These are phyloP conservation scores for Dothistroma pini DNA, from an alignment of 2,329 filamentous ascomycete species.

Conservation along the genomic window DNA sequence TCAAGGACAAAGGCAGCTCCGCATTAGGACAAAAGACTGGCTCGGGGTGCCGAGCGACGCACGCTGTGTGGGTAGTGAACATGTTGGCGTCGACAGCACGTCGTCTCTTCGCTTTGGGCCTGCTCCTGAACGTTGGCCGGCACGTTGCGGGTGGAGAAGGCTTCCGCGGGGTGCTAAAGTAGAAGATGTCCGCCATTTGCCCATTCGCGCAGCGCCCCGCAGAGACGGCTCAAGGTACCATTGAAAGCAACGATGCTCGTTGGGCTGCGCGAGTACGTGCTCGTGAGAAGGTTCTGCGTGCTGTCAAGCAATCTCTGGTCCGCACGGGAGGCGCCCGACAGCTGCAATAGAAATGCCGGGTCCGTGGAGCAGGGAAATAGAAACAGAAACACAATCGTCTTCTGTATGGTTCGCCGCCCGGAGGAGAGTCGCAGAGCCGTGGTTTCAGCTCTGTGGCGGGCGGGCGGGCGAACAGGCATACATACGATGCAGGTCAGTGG, in stretches of 20 bases:
- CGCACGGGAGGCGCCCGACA: constrained; percentile 13
- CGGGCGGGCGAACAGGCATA: constrained; percentile 9
- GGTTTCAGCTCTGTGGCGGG: constrained; percentile 14
- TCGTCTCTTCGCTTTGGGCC: constrained; percentile 16
- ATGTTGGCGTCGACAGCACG: constrained; percentile 18
- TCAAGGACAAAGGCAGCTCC: constrained; percentile 17
- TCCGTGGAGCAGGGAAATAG: constrained; percentile 16
- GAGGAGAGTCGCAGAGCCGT: constrained; percentile 9
- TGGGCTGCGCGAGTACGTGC: constrained; percentile 9
- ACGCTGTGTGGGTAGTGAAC: constrained; percentile 23
- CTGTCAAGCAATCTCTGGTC: constrained; percentile 14
- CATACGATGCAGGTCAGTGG: constrained; percentile 12
- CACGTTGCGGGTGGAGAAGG: constrained; percentile 13
- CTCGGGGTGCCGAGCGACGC: constrained; percentile 30
- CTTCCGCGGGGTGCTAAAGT: constrained; percentile 25
- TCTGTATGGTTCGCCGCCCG: constrained; percentile 2
- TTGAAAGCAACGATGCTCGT: constrained; percentile 6
- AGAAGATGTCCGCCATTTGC: constrained; percentile 26
- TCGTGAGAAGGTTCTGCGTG: constrained; percentile 10
- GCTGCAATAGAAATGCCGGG: constrained; percentile 16
- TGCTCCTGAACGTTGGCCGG: constrained; percentile 16
- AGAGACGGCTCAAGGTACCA: neutral
- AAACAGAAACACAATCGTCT: constrained; percentile 1
- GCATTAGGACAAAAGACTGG: constrained; percentile 27
- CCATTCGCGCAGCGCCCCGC: constrained; percentile 7